Conservation (phyloP, 495 filamentous ascomycete species). For the Penicillium roqueforti region DNA sequence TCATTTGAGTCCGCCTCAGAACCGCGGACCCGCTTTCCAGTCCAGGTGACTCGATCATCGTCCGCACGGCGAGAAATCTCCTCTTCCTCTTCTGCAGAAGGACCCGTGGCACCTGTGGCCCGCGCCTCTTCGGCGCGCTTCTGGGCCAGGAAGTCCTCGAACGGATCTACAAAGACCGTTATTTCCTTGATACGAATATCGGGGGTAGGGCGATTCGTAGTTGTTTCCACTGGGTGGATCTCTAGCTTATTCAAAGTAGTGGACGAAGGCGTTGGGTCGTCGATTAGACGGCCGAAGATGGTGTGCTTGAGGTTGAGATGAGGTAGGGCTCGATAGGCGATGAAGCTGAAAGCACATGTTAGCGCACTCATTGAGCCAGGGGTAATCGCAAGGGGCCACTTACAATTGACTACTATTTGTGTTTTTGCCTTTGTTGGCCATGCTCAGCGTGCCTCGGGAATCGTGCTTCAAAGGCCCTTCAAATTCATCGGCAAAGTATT, state of each 20-base stretch:
- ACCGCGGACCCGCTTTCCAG: constrained; percentile 72
- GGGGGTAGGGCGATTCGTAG: constrained; percentile 65
- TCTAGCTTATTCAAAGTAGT: constrained; percentile 69
- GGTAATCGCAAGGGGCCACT: constrained; percentile 11
- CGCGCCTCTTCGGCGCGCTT: constrained; percentile 49
- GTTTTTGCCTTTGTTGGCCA: constrained; percentile 98
- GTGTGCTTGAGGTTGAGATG: constrained; percentile 95
- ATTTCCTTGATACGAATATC: constrained; percentile 77
- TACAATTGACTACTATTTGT: constrained; percentile 90
- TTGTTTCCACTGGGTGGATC: constrained; percentile 58
- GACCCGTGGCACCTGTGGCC: constrained; percentile 29
- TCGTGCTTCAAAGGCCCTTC: constrained; percentile 83
- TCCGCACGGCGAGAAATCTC: constrained; percentile 60
- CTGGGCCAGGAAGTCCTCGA: constrained; percentile 74
- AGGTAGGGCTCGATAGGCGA: constrained; percentile 74
- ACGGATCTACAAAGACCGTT: constrained; percentile 88
- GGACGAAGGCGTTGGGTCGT: constrained; percentile 58
- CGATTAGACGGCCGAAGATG: constrained; percentile 85
- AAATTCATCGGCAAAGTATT: constrained; percentile 88
- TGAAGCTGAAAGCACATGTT: constrained; percentile 51
- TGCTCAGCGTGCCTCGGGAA: constrained; percentile 71
- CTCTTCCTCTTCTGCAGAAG: constrained; percentile 35
- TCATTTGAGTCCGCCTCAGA: constrained; percentile 48
- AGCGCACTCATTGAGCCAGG: constrained; percentile 1
- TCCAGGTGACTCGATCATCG: constrained; percentile 88